A percentile compares a stretch with the other conserved stretches of the same genome.
These are phyloP conservation scores for Arthrinium phaeospermum DNA, from an alignment of 2,329 filamentous ascomycete species.

Conservation along the genomic window DNA sequence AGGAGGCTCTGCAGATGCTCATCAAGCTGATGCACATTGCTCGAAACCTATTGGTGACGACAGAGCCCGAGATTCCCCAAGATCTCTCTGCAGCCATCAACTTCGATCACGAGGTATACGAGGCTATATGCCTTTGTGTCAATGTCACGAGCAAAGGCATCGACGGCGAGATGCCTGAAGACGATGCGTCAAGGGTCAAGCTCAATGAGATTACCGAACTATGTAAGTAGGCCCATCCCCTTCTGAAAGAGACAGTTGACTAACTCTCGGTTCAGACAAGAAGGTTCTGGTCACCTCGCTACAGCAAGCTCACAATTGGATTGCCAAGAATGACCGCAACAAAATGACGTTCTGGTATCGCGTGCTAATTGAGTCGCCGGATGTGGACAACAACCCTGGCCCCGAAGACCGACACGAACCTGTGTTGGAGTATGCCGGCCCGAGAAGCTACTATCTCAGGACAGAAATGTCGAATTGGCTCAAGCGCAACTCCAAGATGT, in stretches of 20 bases:
- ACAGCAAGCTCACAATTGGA: constrained; percentile 73
- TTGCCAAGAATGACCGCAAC: constrained; percentile 70
- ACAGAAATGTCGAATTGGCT: constrained; percentile 68
- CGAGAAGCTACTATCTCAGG: constrained; percentile 63
- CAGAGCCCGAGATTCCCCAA: constrained; percentile 68
- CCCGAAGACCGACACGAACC: constrained; percentile 56
- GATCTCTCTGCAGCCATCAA: constrained; percentile 68
- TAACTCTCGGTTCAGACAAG: constrained; percentile 55
- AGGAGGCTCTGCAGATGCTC: constrained; percentile 66
- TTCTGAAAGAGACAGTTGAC: constrained; percentile 21
- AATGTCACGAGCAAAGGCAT: constrained; percentile 72
- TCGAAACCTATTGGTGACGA: constrained; percentile 67
- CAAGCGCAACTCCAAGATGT: constrained; percentile 64
- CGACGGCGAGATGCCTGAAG: constrained; percentile 64
- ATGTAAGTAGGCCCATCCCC: constrained; percentile 50
- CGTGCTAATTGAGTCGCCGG: constrained; percentile 61
- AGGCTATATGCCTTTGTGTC: constrained; percentile 68
- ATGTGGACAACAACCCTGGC: constrained; percentile 53
- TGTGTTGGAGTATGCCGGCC: constrained; percentile 57
- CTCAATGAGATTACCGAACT: constrained; percentile 68
- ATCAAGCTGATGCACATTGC: constrained; percentile 73
- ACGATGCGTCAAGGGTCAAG: constrained; percentile 61
- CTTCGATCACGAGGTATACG: constrained; percentile 70
- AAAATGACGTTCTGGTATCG: constrained; percentile 75
- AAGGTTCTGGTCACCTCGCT: constrained; percentile 69